Percentiles rank a stretch among this genome's conserved stretches.
Conservation (phyloP, 2,329 filamentous ascomycete species). For the Talaromyces rugulosus region DNA sequence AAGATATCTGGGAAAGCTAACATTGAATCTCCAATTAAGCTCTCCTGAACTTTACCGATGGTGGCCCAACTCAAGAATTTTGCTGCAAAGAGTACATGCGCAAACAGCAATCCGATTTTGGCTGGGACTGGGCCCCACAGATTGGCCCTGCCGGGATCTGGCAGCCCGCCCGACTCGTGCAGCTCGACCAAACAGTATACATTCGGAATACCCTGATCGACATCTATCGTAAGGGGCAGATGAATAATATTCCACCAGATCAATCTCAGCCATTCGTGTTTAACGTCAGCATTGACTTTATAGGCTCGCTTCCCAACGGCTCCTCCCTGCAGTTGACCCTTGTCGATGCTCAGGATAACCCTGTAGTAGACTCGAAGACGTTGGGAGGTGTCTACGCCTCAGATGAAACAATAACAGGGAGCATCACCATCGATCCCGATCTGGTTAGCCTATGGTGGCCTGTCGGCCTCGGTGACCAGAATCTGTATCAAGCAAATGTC, state of each 20-base stretch:
- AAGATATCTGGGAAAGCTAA: constrained; percentile 41
- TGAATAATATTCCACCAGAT: constrained; percentile 56
- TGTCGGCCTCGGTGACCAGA: constrained; percentile 52
- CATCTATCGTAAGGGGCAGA: constrained; percentile 55
- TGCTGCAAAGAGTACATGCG: constrained; percentile 53
- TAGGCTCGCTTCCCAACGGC: constrained; percentile 46
- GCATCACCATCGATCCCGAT: constrained; percentile 38
- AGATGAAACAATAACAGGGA: constrained; percentile 47
- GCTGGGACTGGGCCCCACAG: constrained; percentile 61
- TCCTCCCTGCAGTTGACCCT: constrained; percentile 47
- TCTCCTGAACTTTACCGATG: not conserved
- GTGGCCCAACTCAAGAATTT: constrained; percentile 47
- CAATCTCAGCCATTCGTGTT: constrained; percentile 57
- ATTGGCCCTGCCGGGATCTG: constrained; percentile 60
- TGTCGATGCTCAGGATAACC: constrained; percentile 37
- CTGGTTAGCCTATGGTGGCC: constrained; percentile 60
- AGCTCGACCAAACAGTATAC: constrained; percentile 44
- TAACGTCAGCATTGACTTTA: constrained; percentile 57
- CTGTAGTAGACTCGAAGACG: constrained; percentile 32
- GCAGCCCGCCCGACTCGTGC: constrained; percentile 56
- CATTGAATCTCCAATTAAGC: constrained; percentile 15
- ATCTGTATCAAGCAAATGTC: constrained; percentile 54
- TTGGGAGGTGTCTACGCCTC: constrained; percentile 40
- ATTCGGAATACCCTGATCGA: constrained; percentile 53
- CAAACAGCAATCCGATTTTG: constrained; percentile 61